Percentiles rank a stretch among this genome's conserved stretches.
These are phyloP conservation scores for Fusarium hainanense DNA, from an alignment of 2,329 filamentous ascomycete genomes.

Conservation along the genomic window DNA sequence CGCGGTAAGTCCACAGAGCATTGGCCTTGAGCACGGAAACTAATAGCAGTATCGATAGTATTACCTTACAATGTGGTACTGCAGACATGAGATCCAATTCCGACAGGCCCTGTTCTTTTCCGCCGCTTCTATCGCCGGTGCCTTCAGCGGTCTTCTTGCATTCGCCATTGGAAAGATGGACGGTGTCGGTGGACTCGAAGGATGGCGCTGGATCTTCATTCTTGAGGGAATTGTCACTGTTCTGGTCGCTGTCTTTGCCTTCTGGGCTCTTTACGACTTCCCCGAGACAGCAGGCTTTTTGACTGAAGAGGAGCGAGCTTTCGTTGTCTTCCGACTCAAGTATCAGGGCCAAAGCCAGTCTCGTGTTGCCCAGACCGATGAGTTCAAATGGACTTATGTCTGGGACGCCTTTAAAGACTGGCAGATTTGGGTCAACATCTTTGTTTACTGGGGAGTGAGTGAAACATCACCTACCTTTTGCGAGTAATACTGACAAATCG, in stretches of 20 bases:
- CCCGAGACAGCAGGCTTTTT: slow-evolving; percentile 83
- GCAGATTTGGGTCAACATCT: slow-evolving; percentile 75
- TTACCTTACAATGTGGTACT: slow-evolving; percentile 70
- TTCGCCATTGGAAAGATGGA: slow-evolving; percentile 77
- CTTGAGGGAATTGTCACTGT: slow-evolving; percentile 77
- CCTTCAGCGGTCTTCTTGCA: slow-evolving; percentile 78
- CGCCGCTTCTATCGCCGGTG: slow-evolving; percentile 81
- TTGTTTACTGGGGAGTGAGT: slow-evolving; percentile 73
- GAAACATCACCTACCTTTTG: accelerated
- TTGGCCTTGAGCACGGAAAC: background rate
- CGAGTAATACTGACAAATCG: background rate
- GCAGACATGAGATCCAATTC: slow-evolving; percentile 65
- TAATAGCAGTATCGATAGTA: slow-evolving; percentile 49
- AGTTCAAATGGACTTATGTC: slow-evolving; percentile 81
- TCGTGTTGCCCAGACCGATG: slow-evolving; percentile 72
- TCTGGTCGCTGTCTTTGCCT: slow-evolving; percentile 72
- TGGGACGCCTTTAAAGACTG: slow-evolving; percentile 79
- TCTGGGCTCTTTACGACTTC: slow-evolving; percentile 82
- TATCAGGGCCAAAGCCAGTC: slow-evolving; percentile 62
- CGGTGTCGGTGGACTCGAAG: slow-evolving; percentile 67
- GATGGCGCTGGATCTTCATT: slow-evolving; percentile 76
- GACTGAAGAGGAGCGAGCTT: slow-evolving; percentile 73
- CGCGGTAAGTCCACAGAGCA: slow-evolving; percentile 49
- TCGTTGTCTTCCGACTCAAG: slow-evolving; percentile 77
- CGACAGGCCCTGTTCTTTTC: slow-evolving; percentile 82